A percentile compares a stretch with the other conserved stretches of the same genome.
Evolutionary conservation across 345 rosid genomes (phyloP).

Genomic region (Erodium maritimum): DNA sequence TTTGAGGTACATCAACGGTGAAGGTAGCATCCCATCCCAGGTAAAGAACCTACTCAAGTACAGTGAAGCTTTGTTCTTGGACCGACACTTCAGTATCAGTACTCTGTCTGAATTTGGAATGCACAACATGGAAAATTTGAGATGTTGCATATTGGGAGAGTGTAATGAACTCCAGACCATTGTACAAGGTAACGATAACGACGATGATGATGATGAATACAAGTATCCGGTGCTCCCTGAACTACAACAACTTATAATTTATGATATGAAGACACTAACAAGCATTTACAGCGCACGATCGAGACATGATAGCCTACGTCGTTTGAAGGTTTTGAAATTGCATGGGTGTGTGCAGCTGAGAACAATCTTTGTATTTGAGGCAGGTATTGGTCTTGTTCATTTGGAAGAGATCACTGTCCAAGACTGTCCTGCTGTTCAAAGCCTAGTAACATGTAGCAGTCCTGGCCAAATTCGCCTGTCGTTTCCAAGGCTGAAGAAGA

Average conservation of each 20-base stretch:
- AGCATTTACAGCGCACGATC: conserved; percentile 13
- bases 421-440: no score
- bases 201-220: neutral
- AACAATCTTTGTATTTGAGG: conserved; percentile 3
- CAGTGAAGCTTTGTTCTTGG: conserved; percentile 11
- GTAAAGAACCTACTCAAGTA: conserved; percentile 6
- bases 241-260: conserved; percentile 6
- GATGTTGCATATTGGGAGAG: conserved; percentile 11
- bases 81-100: conserved; percentile 1
- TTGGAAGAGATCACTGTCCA: conserved; percentile 10
- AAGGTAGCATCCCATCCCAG: conserved; percentile 1
- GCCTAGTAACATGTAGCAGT: no score
- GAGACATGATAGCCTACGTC: neutral
- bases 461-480: no score
- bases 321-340: conserved; percentile 13
- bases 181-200: neutral
- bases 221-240: neutral
- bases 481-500: no score
- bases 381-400: conserved; percentile 3
- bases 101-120: conserved; percentile 11
- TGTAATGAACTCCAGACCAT: conserved; percentile 8
- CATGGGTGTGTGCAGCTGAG: conserved; percentile 11
- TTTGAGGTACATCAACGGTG: conserved; percentile 14
- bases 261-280: conserved; percentile 6
- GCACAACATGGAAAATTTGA: conserved; percentile 6